Percentiles rank a stretch among this genome's conserved stretches.
These are phyloP conservation scores for Pseudonectria buxi DNA, from an alignment of 2,329 filamentous ascomycete species.

Conservation along the genomic window DNA sequence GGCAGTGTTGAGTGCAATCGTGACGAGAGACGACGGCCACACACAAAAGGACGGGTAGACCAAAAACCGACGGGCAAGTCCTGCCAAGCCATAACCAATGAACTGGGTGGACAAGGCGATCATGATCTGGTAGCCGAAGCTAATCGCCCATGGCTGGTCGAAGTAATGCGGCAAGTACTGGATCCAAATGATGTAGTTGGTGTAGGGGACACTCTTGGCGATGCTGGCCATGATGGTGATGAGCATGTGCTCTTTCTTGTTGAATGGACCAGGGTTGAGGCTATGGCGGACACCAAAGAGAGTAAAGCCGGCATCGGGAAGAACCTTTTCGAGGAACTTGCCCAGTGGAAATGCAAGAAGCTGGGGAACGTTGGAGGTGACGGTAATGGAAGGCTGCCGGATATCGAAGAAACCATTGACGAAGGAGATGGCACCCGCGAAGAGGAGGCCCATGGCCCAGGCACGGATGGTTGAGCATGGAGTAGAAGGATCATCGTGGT, in stretches of 20 bases:
- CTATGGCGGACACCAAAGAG: slow-evolving; percentile 34
- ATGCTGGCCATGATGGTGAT: slow-evolving; percentile 47
- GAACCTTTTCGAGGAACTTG: slow-evolving; percentile 33
- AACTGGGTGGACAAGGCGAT: slow-evolving; percentile 46
- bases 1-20: slow-evolving; percentile 42
- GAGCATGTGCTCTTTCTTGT: slow-evolving; percentile 54
- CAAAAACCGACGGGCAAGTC: slow-evolving; percentile 41
- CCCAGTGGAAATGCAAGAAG: slow-evolving; percentile 42
- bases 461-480: slow-evolving; percentile 49
- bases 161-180: slow-evolving; percentile 43
- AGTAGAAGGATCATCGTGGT: slow-evolving; percentile 42
- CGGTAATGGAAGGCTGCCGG: slow-evolving; percentile 42
- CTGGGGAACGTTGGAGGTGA: slow-evolving; percentile 47
- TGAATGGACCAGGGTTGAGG: slow-evolving; percentile 49
- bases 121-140: slow-evolving; percentile 43
- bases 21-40: slow-evolving; percentile 47
- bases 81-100: slow-evolving; percentile 50
- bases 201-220: slow-evolving; percentile 41
- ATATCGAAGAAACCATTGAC: slow-evolving; percentile 51
- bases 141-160: slow-evolving; percentile 42
- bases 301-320: slow-evolving; percentile 40
- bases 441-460: slow-evolving; percentile 43
- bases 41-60: slow-evolving; percentile 46
- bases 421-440: slow-evolving; percentile 38
- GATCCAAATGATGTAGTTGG: slow-evolving; percentile 43